These are phyloP conservation scores for Linaria vulgaris DNA, from an alignment of 257 asterid species.

Conservation along the genomic window DNA sequence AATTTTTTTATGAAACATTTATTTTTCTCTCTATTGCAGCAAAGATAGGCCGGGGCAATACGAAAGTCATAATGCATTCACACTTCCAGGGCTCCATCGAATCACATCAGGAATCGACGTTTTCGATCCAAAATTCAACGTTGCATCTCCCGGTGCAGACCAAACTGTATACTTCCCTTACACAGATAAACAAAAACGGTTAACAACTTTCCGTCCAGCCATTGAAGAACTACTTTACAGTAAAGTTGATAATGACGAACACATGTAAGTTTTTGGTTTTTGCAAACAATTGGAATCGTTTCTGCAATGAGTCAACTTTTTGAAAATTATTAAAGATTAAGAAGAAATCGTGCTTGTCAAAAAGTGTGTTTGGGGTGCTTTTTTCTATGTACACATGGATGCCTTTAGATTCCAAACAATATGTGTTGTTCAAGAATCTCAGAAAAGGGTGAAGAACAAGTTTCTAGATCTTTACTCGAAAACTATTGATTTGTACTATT, in stretches of 20 bases:
- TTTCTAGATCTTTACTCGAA: too few species aligned
- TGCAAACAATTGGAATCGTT: too few species aligned
- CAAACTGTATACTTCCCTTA: slow-evolving; percentile 77
- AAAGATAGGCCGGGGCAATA: slow-evolving; percentile 89
- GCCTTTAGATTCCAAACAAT: too few species aligned
- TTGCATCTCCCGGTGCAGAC: slow-evolving; percentile 91
- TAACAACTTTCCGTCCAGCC: slow-evolving; percentile 49
- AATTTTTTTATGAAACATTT: neutral
- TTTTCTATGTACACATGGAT: too few species aligned
- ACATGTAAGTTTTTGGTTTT: slow-evolving; percentile 72
- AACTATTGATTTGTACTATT: too few species aligned
- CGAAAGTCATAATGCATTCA: slow-evolving; percentile 74
- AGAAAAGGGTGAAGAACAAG: too few species aligned
- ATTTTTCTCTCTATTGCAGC: slow-evolving; percentile 43
- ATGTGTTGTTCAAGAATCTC: too few species aligned
- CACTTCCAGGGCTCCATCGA: slow-evolving; percentile 85
- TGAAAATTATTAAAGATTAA: too few species aligned
- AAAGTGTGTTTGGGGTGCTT: too few species aligned
- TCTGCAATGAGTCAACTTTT: too few species aligned
- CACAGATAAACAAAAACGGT: slow-evolving; percentile 63
- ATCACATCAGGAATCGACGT: slow-evolving; percentile 77
- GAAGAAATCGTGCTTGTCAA: too few species aligned
- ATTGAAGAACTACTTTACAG: slow-evolving; percentile 79
- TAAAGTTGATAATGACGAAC: slow-evolving; percentile 62
- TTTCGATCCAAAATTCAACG: slow-evolving; percentile 87